These are phyloP conservation scores for Mucor ambiguus DNA, from an alignment of 371 early-diverging fungal genomes.

Conservation along the genomic window DNA sequence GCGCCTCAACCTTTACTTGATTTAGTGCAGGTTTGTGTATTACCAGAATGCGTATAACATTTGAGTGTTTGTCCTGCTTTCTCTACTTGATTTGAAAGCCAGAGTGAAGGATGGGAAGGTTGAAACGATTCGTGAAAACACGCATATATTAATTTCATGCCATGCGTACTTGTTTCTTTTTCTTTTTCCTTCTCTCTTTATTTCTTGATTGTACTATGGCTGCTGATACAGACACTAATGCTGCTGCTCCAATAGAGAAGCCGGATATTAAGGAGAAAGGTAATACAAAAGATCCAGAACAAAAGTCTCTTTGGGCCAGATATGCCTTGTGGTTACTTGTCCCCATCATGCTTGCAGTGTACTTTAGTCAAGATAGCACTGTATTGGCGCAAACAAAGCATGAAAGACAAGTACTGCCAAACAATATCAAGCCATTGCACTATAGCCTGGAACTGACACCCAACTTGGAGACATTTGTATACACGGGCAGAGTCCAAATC, in stretches of 20 bases:
- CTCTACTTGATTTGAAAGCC: neutral
- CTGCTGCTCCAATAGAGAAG: neutral
- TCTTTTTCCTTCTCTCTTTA: neutral
- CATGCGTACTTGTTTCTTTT: neutral
- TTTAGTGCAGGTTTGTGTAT: slow-evolving; percentile 3
- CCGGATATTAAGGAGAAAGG: slow-evolving; percentile 7
- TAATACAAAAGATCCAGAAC: slow-evolving; percentile 3
- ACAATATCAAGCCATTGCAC: slow-evolving; percentile 71
- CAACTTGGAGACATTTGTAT: slow-evolving; percentile 67
- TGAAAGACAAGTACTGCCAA: slow-evolving; percentile 70
- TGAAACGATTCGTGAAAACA: neutral
- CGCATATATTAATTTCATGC: neutral
- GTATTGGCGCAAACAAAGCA: slow-evolving; percentile 23
- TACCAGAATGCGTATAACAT: neutral
- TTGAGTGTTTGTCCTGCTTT: too few relatives aligned
- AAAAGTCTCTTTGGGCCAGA: slow-evolving; percentile 13
- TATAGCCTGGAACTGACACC: slow-evolving; percentile 76
- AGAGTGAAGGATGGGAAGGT: neutral
- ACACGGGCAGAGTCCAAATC: slow-evolving; percentile 61
- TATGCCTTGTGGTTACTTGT: slow-evolving; percentile 18
- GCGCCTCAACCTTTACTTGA: slow-evolving; percentile 6
- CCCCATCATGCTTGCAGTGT: slow-evolving; percentile 19
- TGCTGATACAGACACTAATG: neutral
- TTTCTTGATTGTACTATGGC: neutral
- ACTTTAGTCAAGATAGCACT: slow-evolving; percentile 14